phyloP scores from a whole-genome alignment of 129 eudicot species.

The Solidago caesia region DNA sequence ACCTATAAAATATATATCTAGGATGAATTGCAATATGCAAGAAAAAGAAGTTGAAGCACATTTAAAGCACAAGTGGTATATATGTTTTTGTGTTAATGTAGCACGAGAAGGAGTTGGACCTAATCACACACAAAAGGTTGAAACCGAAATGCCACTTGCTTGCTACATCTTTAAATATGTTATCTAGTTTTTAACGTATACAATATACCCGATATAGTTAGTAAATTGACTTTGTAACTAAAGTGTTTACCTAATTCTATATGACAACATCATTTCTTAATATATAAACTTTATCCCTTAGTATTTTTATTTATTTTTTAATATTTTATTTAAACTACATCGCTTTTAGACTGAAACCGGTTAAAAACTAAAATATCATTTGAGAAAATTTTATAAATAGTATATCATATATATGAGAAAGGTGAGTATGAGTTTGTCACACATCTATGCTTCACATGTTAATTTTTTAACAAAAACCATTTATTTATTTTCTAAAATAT shows the following conservation, averaged over 20 bases:
- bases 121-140: not conserved
- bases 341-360: no score
- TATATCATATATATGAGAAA: not conserved
- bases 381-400: not conserved
- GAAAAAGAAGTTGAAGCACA: not conserved
- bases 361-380: no score
- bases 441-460: no score
- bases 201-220: not conserved
- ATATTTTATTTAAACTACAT: no score
- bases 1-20: no score
- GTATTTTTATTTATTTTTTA: no score
- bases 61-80: not conserved
- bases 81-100: not conserved
- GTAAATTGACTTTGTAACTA: not conserved
- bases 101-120: constrained; percentile 17
- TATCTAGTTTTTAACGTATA: not conserved
- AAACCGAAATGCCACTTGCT: constrained; percentile 7
- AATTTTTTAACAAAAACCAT: no score
- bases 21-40: no score
- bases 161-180: not conserved
- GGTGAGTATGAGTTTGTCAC: no score
- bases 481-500: no score
- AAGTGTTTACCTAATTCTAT: not conserved
- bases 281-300: no score
- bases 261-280: no score